Conservation (phyloP, 148 eudicot genomes). For the Chenopodium formosanum region DNA sequence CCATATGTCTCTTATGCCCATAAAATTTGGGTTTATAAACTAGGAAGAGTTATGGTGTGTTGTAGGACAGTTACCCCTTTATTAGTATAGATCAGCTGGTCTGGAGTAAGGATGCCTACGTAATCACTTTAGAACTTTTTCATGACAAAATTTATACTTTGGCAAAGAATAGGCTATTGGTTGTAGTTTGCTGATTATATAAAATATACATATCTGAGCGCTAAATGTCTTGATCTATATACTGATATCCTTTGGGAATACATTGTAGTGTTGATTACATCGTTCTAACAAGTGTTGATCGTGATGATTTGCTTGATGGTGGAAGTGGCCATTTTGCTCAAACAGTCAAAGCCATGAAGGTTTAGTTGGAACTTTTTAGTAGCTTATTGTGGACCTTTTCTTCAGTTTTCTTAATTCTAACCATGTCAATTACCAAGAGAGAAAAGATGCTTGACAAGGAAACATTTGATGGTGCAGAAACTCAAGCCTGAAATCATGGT, state of each 20-base stretch:
- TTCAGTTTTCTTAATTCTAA: neutral
- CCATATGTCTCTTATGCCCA: too few species aligned
- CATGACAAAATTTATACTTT: neutral
- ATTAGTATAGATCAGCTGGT: too few species aligned
- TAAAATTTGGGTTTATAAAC: too few species aligned
- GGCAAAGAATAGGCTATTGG: neutral
- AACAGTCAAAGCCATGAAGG: constrained; percentile 91
- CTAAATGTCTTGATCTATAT: neutral
- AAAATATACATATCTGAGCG: neutral
- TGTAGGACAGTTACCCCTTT: too few species aligned
- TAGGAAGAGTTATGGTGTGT: too few species aligned
- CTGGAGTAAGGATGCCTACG: too few species aligned
- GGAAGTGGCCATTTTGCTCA: constrained; percentile 94
- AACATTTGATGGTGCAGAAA: constrained; percentile 47
- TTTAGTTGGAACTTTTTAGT: constrained; percentile 10
- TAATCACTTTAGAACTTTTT: too few species aligned
- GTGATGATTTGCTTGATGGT: constrained; percentile 94
- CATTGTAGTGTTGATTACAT: constrained; percentile 83
- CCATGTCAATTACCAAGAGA: neutral
- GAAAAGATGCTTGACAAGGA: constrained; percentile 21
- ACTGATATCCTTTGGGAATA: neutral
- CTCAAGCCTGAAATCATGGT: constrained; percentile 84
- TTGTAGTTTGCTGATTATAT: neutral
- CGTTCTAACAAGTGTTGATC: constrained; percentile 93
- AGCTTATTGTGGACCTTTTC: neutral